These are phyloP conservation scores for Apophysomyces ossiformis DNA, from an alignment of 371 early-diverging fungal genomes.

Conservation along the genomic window DNA sequence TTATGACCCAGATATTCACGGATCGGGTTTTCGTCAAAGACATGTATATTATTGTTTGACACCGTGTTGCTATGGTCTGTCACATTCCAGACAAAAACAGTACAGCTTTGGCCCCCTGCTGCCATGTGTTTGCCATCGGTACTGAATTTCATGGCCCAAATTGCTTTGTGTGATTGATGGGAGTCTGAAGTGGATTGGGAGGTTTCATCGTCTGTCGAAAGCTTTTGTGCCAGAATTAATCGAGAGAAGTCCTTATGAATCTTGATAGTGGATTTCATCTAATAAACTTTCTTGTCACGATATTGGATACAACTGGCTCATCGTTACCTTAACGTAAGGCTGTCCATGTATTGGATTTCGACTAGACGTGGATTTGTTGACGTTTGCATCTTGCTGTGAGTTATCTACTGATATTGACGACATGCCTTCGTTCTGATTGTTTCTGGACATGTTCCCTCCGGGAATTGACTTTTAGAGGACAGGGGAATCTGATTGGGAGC, in stretches of 20 bases:
- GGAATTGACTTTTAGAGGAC: no score
- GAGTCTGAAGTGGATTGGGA: slow-evolving; percentile 8
- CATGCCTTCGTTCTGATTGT: no score
- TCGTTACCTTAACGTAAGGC: no score
- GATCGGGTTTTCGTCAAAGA: slow-evolving; percentile 71
- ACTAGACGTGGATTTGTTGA: no score
- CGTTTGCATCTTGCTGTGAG: no score
- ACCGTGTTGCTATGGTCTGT: slow-evolving; percentile 27
- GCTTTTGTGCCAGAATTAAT: slow-evolving; percentile 42
- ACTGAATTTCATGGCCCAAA: slow-evolving; percentile 72
- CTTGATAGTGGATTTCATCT: slow-evolving; percentile 44
- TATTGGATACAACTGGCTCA: no score
- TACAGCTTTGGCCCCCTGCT: slow-evolving; percentile 74
- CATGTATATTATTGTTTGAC: slow-evolving; percentile 40
- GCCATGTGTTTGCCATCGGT: slow-evolving; percentile 81
- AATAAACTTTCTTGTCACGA: neutral
- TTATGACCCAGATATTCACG: slow-evolving; percentile 74
- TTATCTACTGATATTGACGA: no score
- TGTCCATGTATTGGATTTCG: no score
- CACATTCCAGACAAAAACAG: slow-evolving; percentile 75
- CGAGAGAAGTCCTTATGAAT: slow-evolving; percentile 32
- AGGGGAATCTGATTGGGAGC: no score
- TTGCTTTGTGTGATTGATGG: slow-evolving; percentile 25
- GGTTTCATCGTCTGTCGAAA: slow-evolving; percentile 17
- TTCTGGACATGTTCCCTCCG: no score